Conservation (phyloP, 331 rosid genomes). For the Quercus lobata region DNA sequence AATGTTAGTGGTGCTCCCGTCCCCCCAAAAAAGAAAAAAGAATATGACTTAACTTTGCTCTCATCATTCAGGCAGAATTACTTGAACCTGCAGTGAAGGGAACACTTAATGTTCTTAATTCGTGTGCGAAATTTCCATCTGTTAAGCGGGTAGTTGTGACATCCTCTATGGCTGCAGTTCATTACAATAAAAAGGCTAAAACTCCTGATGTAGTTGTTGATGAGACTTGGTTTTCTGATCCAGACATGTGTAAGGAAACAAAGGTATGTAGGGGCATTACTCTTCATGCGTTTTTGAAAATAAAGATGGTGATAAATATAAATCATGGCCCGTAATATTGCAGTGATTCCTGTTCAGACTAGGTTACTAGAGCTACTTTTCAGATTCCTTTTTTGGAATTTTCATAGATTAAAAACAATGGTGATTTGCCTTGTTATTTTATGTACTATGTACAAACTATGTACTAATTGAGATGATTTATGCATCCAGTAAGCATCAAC, state of each 20-base stretch:
- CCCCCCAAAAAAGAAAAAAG: no score
- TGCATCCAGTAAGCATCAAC: background rate
- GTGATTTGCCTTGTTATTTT: background rate
- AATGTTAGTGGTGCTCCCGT: background rate
- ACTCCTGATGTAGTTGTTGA: background rate
- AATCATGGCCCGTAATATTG: background rate
- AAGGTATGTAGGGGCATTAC: background rate
- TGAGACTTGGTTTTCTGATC: constrained; percentile 18
- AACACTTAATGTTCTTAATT: constrained; percentile 11
- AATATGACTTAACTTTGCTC: background rate
- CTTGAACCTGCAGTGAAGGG: constrained; percentile 13
- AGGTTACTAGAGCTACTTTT: background rate
- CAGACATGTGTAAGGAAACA: background rate
- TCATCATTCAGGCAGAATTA: background rate
- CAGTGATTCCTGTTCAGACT: background rate
- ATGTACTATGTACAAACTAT: no score
- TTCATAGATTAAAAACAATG: background rate
- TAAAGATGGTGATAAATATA: background rate
- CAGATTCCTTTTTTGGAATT: background rate
- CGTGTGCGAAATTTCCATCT: constrained; percentile 7
- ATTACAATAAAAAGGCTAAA: background rate
- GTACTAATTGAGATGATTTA: background rate
- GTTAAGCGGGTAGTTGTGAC: constrained; percentile 9
- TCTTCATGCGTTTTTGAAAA: background rate
- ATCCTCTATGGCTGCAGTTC: constrained; percentile 5